Conservation (phyloP, 78 protist species). For the Guillardia theta region DNA sequence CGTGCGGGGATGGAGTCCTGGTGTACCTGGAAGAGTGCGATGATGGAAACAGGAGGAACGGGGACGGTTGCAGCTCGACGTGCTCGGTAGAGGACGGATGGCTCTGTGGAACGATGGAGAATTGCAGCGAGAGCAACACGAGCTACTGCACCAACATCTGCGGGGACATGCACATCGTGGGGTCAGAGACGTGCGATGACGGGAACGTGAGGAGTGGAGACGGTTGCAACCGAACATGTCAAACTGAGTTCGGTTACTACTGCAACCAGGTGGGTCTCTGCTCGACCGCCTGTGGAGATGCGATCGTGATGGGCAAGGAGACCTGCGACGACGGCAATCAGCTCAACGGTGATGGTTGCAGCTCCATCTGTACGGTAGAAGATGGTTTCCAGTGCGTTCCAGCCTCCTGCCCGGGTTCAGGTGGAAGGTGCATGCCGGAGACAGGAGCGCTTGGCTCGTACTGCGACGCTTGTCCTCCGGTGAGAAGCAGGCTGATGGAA, state of each 20-base stretch:
- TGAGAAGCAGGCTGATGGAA: not conserved
- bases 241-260: not conserved
- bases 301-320: not conserved
- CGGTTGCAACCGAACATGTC: not conserved
- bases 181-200: constrained; percentile 36
- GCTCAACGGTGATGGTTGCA: constrained; percentile 10
- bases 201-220: not conserved
- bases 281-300: constrained; percentile 28
- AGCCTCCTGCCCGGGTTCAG: not conserved
- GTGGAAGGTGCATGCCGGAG: not conserved
- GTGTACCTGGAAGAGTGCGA: constrained; percentile 22
- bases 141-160: not conserved
- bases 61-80: not conserved
- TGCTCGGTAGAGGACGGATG: constrained; percentile 39
- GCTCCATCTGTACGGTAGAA: not conserved
- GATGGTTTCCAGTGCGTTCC: not conserved
- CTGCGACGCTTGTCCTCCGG: constrained; percentile 23
- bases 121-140: not conserved
- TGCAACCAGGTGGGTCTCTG: not conserved
- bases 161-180: not conserved
- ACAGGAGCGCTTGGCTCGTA: not conserved
- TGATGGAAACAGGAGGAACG: not conserved
- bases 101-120: not conserved
- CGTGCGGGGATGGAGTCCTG: constrained; percentile 33
- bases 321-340: constrained; percentile 29